Percentiles rank a stretch among this genome's conserved stretches.
These are phyloP conservation scores for Linderniella brevidens DNA, from an alignment of 257 asterid genomes.

Conservation along the genomic window DNA sequence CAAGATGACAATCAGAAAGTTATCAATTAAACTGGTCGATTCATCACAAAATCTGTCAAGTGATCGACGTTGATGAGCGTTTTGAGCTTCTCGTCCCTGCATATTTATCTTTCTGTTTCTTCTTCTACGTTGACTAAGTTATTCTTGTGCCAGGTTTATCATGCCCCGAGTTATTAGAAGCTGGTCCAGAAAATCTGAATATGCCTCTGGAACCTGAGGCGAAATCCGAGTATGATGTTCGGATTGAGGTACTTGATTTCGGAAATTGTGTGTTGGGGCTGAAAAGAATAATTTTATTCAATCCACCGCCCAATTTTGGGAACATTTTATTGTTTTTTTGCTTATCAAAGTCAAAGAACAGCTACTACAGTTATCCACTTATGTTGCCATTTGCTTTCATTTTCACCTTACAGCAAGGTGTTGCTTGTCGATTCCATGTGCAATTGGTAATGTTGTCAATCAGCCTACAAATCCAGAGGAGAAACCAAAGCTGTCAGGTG, in stretches of 20 bases:
- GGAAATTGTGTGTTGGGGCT: neutral
- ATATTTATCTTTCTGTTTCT: neutral
- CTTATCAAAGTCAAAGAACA: neutral
- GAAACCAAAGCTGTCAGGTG: slow-evolving; percentile 22
- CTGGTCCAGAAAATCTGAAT: slow-evolving; percentile 18
- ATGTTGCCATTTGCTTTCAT: neutral
- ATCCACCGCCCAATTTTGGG: neutral
- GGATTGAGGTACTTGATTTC: slow-evolving; percentile 31
- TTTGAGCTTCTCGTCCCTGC: slow-evolving; percentile 9
- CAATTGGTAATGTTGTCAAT: slow-evolving; percentile 16
- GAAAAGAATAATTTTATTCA: too few species aligned
- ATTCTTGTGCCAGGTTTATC: slow-evolving; percentile 19
- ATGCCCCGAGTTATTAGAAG: slow-evolving; percentile 15
- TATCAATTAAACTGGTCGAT: slow-evolving; percentile 13
- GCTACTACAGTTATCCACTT: neutral
- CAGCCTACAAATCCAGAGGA: slow-evolving; percentile 21
- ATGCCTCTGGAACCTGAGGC: slow-evolving; percentile 14
- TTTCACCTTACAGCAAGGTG: slow-evolving; percentile 23
- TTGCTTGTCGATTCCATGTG: slow-evolving; percentile 12
- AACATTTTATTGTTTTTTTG: slow-evolving; percentile 2
- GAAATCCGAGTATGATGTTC: slow-evolving; percentile 5
- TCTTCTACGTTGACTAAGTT: slow-evolving; percentile 9
- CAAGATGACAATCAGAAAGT: slow-evolving; percentile 37
- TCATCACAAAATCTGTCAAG: slow-evolving; percentile 19
- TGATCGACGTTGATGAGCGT: slow-evolving; percentile 13